These are phyloP conservation scores for Phytopythium ostracodes DNA, from an alignment of 352 stramenopile species.

Conservation along the genomic window DNA sequence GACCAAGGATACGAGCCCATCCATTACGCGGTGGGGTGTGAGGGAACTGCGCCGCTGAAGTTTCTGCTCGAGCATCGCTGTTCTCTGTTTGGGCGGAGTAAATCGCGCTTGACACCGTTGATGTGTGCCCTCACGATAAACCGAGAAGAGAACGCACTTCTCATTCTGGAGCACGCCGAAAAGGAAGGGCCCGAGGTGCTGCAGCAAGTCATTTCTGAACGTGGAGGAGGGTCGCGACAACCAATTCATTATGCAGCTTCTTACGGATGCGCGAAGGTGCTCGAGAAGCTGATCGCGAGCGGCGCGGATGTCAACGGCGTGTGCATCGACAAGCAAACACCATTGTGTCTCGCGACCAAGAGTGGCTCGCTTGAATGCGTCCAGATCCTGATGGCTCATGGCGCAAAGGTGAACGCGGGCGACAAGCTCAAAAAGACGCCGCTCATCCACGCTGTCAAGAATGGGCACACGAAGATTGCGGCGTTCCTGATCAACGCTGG, in stretches of 20 bases:
- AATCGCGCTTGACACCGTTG: conserved; percentile 55
- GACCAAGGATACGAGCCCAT: conserved; percentile 57
- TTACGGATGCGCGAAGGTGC: conserved; percentile 32
- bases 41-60: conserved; percentile 40
- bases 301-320: conserved; percentile 55
- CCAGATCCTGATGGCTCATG: conserved; percentile 39
- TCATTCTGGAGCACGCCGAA: conserved; percentile 55
- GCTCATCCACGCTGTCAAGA: conserved; percentile 74
- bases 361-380: conserved; percentile 56
- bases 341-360: conserved; percentile 57
- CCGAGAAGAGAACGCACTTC: conserved; percentile 53
- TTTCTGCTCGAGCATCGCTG: conserved; percentile 58
- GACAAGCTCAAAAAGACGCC: conserved; percentile 82
- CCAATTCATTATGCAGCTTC: conserved; percentile 55
- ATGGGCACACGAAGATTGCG: conserved; percentile 52
- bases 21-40: conserved; percentile 64
- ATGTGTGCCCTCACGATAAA: conserved; percentile 43
- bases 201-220: conserved; percentile 36
- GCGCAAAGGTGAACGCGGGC: conserved; percentile 49
- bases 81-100: conserved; percentile 54
- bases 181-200: conserved; percentile 29
- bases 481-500: conserved; percentile 56
- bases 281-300: conserved; percentile 45
- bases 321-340: conserved; percentile 42
- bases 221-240: conserved; percentile 48